A percentile compares a stretch with the other conserved stretches of the same genome.
Conservation (phyloP, 2,329 filamentous ascomycete species). For the Aspergillus hortae region DNA sequence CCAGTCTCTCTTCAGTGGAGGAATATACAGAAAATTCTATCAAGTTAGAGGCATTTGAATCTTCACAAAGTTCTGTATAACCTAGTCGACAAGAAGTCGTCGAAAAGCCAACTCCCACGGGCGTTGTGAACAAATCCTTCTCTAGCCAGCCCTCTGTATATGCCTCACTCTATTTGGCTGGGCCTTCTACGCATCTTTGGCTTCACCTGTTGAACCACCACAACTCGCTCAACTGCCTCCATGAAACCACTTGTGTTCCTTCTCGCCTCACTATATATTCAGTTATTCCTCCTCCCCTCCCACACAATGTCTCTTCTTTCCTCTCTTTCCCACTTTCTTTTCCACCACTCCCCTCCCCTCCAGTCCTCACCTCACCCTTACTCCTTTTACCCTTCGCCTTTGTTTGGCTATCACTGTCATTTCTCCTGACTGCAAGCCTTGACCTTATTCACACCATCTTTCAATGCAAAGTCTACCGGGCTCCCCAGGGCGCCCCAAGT, state of each 20-base stretch:
- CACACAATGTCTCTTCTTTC: not conserved
- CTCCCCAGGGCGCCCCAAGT: not conserved
- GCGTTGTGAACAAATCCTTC: not conserved
- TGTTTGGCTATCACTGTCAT: not conserved
- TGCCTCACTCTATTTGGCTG: not conserved
- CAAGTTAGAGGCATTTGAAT: not conserved
- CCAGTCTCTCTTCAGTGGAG: too few relatives aligned
- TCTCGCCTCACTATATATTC: not conserved
- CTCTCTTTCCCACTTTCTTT: not conserved
- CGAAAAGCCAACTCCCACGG: not conserved
- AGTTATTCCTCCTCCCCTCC: not conserved
- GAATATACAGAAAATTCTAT: too few relatives aligned
- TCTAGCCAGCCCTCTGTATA: not conserved
- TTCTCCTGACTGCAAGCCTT: not conserved
- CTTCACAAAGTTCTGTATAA: not conserved
- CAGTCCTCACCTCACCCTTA: not conserved
- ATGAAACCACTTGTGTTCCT: not conserved
- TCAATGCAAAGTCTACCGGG: too few relatives aligned
- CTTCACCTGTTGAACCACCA: not conserved
- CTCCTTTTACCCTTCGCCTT: not conserved
- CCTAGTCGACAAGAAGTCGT: not conserved
- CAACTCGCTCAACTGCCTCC: not conserved
- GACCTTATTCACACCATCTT: not conserved
- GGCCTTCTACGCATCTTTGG: not conserved
- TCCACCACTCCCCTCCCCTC: not conserved